phyloP scores from a whole-genome alignment of 768 basidiomycete species.

The Coprinellus micaceus region DNA sequence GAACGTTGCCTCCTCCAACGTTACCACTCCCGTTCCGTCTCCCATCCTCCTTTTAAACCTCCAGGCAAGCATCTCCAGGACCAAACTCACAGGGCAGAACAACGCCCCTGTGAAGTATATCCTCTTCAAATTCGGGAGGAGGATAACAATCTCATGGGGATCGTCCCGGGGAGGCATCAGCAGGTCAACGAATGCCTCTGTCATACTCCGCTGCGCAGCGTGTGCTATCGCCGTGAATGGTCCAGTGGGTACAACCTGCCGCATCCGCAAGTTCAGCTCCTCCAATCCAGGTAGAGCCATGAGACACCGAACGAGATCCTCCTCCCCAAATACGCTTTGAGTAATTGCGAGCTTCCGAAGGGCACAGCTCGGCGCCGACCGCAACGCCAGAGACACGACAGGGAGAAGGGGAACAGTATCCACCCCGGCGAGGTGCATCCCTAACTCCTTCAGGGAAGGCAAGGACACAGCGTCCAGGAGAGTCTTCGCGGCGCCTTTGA shows the following conservation, averaged over 20 bases:
- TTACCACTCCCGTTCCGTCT: too few species aligned
- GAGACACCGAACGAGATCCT: conserved; percentile 1
- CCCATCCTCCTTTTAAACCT: too few species aligned
- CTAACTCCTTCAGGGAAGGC: conserved; percentile 17
- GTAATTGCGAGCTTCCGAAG: not conserved
- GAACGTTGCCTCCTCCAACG: too few species aligned
- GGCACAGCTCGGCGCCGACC: not conserved
- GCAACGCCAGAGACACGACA: conserved; percentile 5
- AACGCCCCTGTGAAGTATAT: too few species aligned
- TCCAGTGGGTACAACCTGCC: not conserved
- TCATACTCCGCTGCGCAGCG: conserved; percentile 11
- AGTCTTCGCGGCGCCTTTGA: conserved; percentile 18
- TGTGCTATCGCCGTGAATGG: not conserved
- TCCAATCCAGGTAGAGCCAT: not conserved
- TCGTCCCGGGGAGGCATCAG: too few species aligned
- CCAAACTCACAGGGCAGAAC: too few species aligned
- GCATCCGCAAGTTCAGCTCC: conserved; percentile 7
- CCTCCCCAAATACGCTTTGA: not conserved
- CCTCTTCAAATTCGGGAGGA: too few species aligned
- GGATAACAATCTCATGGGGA: too few species aligned
- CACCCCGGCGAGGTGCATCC: conserved; percentile 14
- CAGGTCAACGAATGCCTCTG: conserved; percentile 6
- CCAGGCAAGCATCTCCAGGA: too few species aligned
- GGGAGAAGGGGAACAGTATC: conserved; percentile 14
- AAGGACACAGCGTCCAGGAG: conserved; percentile 18